These are phyloP conservation scores for Amylostereum chailletii DNA, from an alignment of 1,284 basidiomycete species.

Conservation along the genomic window DNA sequence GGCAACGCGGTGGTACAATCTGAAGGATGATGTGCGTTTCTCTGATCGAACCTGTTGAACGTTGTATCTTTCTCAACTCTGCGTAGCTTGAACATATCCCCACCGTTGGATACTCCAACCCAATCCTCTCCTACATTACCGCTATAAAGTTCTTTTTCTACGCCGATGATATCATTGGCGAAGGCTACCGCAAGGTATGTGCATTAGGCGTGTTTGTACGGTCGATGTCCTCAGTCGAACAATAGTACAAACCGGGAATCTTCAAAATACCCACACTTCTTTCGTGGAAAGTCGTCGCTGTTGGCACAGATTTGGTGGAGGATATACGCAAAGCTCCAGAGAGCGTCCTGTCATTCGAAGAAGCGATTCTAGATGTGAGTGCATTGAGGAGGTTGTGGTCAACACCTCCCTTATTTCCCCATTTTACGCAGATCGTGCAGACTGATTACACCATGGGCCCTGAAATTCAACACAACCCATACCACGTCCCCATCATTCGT, in stretches of 20 bases:
- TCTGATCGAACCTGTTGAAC: too few species aligned
- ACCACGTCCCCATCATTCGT: conserved; percentile 18
- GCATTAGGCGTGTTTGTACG: neutral
- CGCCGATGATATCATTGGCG: conserved; percentile 5
- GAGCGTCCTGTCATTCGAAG: conserved; percentile 17
- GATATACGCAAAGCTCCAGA: conserved; percentile 25
- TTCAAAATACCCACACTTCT: conserved; percentile 7
- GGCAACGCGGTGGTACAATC: too few species aligned
- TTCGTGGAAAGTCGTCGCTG: conserved; percentile 21
- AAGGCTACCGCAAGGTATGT: conserved; percentile 12
- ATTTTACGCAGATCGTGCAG: conserved; percentile 15
- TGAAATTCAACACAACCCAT: conserved; percentile 16
- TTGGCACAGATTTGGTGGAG: conserved; percentile 17
- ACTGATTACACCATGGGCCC: conserved; percentile 20
- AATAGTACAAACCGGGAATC: neutral
- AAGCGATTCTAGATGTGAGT: conserved; percentile 17
- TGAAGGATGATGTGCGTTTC: too few species aligned
- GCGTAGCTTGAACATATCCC: conserved; percentile 7
- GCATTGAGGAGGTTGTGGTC: neutral
- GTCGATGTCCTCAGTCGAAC: neutral
- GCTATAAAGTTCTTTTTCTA: conserved; percentile 6
- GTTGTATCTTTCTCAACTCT: too few species aligned
- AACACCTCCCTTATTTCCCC: neutral
- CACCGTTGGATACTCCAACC: conserved; percentile 5
- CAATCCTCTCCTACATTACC: conserved; percentile 9